Conservation (phyloP, 768 basidiomycete genomes). For the Termitomyces sp. region DNA sequence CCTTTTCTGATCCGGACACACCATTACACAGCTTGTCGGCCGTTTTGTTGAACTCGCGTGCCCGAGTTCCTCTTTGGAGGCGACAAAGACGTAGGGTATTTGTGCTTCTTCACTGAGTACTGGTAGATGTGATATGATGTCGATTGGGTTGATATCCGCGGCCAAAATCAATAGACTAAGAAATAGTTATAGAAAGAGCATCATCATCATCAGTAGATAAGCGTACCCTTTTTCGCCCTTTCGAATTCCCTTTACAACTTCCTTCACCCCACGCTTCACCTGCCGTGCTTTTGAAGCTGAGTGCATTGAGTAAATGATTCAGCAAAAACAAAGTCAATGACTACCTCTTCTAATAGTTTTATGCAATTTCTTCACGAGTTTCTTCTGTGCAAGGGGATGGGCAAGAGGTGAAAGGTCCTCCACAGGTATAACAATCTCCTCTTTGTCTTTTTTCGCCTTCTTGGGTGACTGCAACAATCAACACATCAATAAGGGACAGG, state of each 20-base stretch:
- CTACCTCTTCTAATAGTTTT: constrained; percentile 91
- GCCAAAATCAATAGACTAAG: constrained; percentile 84
- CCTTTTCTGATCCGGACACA: constrained; percentile 79
- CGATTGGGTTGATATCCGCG: constrained; percentile 95
- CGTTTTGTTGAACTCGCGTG: constrained; percentile 95
- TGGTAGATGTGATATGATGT: constrained; percentile 97
- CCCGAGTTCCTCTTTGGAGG: constrained; percentile 94
- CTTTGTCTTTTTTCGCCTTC: constrained; percentile 61
- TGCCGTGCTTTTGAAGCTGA: constrained; percentile 91
- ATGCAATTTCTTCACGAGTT: constrained; percentile 90
- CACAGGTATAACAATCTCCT: constrained; percentile 58
- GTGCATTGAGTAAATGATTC: constrained; percentile 1
- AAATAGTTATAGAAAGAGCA: not conserved
- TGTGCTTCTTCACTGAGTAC: constrained; percentile 90
- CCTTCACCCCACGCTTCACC: constrained; percentile 97
- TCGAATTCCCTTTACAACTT: constrained; percentile 94
- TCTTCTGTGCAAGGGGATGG: constrained; percentile 87
- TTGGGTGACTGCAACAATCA: constrained; percentile 36
- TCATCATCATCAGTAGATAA: not conserved
- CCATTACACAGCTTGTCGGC: constrained; percentile 96
- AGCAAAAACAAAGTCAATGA: not conserved
- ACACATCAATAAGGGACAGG: constrained; percentile 8
- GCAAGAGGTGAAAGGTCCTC: constrained; percentile 94
- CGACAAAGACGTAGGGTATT: constrained; percentile 85
- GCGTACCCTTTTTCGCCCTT: constrained; percentile 96